These are phyloP conservation scores for Pleomassaria siparia DNA, from an alignment of 2,329 filamentous ascomycete species.

Conservation along the genomic window DNA sequence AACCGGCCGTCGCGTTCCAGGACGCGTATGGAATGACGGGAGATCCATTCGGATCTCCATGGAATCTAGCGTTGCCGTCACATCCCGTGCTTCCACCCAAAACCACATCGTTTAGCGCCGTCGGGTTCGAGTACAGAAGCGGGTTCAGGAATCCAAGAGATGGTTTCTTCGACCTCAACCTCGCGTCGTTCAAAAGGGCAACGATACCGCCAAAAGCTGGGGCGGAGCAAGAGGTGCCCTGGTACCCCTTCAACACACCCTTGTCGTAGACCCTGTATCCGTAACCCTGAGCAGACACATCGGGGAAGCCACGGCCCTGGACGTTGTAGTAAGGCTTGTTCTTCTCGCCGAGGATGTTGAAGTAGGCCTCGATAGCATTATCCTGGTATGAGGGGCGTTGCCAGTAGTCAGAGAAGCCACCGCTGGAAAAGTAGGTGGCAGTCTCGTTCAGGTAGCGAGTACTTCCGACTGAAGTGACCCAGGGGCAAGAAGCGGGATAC, in stretches of 20 bases:
- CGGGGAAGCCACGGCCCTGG: conserved; percentile 61
- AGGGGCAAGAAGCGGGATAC: conserved; percentile 68
- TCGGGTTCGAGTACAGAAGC: conserved; percentile 54
- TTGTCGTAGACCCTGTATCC: conserved; percentile 40
- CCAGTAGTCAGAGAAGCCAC: conserved; percentile 56
- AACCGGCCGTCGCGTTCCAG: conserved; percentile 36
- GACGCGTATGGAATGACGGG: conserved; percentile 32
- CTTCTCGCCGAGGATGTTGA: conserved; percentile 44
- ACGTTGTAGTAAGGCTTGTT: conserved; percentile 53
- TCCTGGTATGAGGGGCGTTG: conserved; percentile 52
- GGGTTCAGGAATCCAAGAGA: conserved; percentile 62
- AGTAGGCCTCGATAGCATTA: conserved; percentile 47
- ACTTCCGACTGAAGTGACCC: conserved; percentile 66
- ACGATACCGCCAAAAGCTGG: conserved; percentile 62
- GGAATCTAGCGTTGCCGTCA: conserved; percentile 29
- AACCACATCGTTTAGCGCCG: conserved; percentile 52
- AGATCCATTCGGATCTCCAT: conserved; percentile 30
- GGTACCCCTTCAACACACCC: conserved; percentile 40
- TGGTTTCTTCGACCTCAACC: conserved; percentile 52
- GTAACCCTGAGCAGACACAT: conserved; percentile 62
- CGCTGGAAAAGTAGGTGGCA: conserved; percentile 51
- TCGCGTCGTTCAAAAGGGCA: conserved; percentile 63
- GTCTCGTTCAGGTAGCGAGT: conserved; percentile 50
- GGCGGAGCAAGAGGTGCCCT: conserved; percentile 54
- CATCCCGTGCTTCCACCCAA: conserved; percentile 42